Evolutionary conservation across 345 rosid genomes (phyloP).

Genomic region (Fremontodendron californicum): DNA sequence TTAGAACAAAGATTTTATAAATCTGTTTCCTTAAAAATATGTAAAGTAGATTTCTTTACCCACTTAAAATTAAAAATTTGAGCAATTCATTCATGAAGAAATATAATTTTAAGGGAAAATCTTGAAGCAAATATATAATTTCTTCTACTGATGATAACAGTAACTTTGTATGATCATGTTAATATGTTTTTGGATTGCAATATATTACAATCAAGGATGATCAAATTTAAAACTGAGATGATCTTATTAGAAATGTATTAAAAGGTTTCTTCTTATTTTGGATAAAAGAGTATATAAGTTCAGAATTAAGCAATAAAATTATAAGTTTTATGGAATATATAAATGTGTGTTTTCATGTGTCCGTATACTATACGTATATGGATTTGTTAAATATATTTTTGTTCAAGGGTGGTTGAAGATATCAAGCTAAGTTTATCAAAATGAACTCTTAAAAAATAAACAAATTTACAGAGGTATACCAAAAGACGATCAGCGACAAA

Average conservation of each 20-base stretch:
- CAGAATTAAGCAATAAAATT: neutral
- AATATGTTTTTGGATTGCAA: neutral
- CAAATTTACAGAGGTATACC: conserved; percentile 37
- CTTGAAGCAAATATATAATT: neutral
- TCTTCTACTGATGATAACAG: neutral
- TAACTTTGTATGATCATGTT: neutral
- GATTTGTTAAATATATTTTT: neutral
- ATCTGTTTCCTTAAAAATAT: neutral
- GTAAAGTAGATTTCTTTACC: neutral
- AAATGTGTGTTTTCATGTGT: neutral
- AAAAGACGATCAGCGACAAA: conserved; percentile 85
- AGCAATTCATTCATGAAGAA: neutral
- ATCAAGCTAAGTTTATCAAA: neutral
- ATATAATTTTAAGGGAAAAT: neutral
- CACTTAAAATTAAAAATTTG: neutral
- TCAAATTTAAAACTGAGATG: neutral
- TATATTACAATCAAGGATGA: neutral
- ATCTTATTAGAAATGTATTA: neutral
- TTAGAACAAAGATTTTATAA: neutral
- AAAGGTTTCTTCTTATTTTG: neutral
- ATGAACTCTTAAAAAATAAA: neutral
- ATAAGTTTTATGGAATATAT: neutral
- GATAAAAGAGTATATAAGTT: neutral
- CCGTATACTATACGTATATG: neutral
- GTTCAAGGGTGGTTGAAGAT: neutral